phyloP scores from a whole-genome alignment of 148 eudicot genomes.

The Selenicereus undatus region DNA sequence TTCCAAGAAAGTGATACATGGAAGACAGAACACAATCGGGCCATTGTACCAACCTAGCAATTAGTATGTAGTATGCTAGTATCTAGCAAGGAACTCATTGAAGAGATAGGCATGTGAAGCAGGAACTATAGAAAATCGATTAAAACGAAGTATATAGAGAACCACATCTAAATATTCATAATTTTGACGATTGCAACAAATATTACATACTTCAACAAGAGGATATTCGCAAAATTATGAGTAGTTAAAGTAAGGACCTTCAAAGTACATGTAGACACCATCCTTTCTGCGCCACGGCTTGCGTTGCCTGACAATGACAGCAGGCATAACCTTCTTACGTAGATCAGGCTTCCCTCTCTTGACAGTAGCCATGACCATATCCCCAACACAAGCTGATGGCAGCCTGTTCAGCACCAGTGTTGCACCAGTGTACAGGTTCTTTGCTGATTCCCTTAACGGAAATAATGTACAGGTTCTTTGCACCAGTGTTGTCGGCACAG shows the following conservation, averaged over 20 bases:
- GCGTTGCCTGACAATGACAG: constrained; percentile 73
- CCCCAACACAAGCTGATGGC: constrained; percentile 82
- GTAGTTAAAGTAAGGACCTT: constrained; percentile 35
- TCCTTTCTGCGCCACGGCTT: constrained; percentile 94
- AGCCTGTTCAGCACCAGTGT: constrained; percentile 59
- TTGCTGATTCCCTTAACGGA: constrained; percentile 79
- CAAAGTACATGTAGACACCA: constrained; percentile 77
- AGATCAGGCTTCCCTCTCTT: constrained; percentile 75
- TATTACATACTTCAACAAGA: too few relatives aligned
- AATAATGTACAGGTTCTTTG: constrained; percentile 69
- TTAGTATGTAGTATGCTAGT: too few relatives aligned
- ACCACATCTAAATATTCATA: background rate
- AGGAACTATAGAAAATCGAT: background rate
- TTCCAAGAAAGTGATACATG: too few relatives aligned
- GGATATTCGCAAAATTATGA: background rate
- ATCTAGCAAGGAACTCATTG: too few relatives aligned
- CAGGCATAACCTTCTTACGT: constrained; percentile 84
- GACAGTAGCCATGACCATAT: constrained; percentile 77
- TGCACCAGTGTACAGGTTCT: too few relatives aligned
- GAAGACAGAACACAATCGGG: too few relatives aligned
- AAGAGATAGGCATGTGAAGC: too few relatives aligned
- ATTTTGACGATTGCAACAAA: background rate
- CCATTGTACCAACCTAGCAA: too few relatives aligned
- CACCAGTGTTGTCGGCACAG: constrained; percentile 76
- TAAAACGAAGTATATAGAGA: background rate